These are phyloP conservation scores for Eucalyptus lansdowneana DNA, from an alignment of 345 rosid genomes.

Conservation along the genomic window DNA sequence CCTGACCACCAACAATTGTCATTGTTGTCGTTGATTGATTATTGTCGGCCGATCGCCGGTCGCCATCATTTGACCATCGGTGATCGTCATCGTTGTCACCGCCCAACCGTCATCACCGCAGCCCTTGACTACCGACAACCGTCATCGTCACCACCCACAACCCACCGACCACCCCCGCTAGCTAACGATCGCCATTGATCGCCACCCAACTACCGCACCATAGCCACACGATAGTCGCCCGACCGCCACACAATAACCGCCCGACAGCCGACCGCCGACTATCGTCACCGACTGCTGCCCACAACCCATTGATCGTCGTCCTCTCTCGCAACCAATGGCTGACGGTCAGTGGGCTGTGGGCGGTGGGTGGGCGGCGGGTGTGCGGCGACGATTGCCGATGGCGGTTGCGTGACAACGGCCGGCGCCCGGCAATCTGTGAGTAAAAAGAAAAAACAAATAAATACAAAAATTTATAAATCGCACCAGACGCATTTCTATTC, in stretches of 20 bases:
- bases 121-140: too few species aligned
- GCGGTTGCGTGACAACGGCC: too few species aligned
- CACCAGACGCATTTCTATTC: too few species aligned
- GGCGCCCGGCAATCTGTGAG: too few species aligned
- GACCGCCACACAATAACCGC: accelerated
- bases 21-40: accelerated
- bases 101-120: accelerated
- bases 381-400: accelerated
- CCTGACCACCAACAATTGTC: accelerated
- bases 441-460: too few species aligned
- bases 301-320: accelerated
- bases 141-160: accelerated
- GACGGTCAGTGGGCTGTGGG: accelerated
- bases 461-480: too few species aligned
- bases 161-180: too few species aligned
- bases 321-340: accelerated
- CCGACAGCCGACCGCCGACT: accelerated
- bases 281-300: accelerated
- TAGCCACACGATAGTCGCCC: accelerated
- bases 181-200: accelerated
- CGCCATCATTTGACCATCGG: accelerated
- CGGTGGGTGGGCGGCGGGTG: accelerated
- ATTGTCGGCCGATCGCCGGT: accelerated
- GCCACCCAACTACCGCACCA: accelerated
- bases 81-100: accelerated